phyloP scores from a whole-genome alignment of 2,329 filamentous ascomycete genomes.

The Calonectria multiphialidica region DNA sequence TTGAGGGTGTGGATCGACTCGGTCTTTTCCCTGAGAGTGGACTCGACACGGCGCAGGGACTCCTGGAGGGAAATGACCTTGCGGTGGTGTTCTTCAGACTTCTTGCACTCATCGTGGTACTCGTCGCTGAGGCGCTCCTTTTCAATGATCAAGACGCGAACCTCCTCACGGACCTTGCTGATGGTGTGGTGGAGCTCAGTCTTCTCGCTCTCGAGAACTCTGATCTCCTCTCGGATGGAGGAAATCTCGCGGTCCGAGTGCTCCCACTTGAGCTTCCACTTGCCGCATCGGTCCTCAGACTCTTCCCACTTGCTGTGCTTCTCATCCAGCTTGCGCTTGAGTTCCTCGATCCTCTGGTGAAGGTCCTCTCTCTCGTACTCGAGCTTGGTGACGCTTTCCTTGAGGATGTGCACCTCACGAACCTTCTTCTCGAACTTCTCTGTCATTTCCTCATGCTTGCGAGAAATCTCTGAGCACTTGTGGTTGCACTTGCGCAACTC shows the following conservation, averaged over 20 bases:
- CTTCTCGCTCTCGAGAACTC: not conserved
- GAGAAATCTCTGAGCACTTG: not conserved
- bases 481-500: not conserved
- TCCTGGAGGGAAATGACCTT: not conserved
- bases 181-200: not conserved
- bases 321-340: not conserved
- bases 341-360: not conserved
- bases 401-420: constrained; percentile 1
- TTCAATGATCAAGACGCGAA: not conserved
- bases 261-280: constrained; percentile 9
- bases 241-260: not conserved
- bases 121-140: constrained; percentile 5
- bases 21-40: not conserved
- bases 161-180: not conserved
- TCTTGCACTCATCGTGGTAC: not conserved
- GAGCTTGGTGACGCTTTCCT: not conserved
- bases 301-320: not conserved
- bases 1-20: not conserved
- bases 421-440: constrained; percentile 2
- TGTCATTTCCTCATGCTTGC: not conserved
- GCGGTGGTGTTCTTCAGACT: constrained; percentile 4
- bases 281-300: not conserved
- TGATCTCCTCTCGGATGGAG: not conserved
- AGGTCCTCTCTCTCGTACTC: constrained; percentile 4
- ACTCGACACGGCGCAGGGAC: not conserved